phyloP scores from a whole-genome alignment of 192 early-diverging fungal genomes.

The Coemansia sp. region DNA sequence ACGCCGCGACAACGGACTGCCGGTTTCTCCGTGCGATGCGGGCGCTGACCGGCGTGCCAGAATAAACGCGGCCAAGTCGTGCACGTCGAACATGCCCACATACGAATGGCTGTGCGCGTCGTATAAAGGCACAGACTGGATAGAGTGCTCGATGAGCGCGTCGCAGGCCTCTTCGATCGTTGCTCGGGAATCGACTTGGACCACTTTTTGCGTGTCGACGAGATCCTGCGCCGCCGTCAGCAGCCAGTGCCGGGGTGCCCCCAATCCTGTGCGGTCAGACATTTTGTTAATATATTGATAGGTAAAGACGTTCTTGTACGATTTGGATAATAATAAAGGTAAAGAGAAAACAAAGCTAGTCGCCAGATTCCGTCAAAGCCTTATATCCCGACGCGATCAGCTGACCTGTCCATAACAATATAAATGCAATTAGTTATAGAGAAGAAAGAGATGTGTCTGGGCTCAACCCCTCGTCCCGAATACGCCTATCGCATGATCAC shows the following conservation, averaged over 20 bases:
- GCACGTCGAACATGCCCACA: constrained; percentile 87
- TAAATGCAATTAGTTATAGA: too few relatives aligned
- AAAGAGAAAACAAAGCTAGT: too few relatives aligned
- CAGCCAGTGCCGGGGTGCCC: constrained; percentile 62
- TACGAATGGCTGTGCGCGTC: constrained; percentile 60
- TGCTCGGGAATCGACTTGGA: constrained; percentile 62
- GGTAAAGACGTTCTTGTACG: too few relatives aligned
- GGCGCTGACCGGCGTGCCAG: constrained; percentile 24
- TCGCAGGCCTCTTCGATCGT: constrained; percentile 73
- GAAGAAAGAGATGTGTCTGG: not conserved
- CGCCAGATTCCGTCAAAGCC: too few relatives aligned
- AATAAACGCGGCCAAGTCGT: constrained; percentile 77
- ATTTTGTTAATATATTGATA: not conserved
- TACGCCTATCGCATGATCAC: not conserved
- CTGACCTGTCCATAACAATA: too few relatives aligned
- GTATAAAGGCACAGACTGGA: constrained; percentile 81
- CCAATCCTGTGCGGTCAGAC: constrained; percentile 32
- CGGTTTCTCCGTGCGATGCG: too few relatives aligned
- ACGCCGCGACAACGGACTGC: constrained; percentile 9
- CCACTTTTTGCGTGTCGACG: constrained; percentile 62
- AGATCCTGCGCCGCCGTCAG: constrained; percentile 60
- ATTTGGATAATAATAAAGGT: too few relatives aligned
- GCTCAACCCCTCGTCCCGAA: not conserved
- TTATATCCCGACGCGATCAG: too few relatives aligned
- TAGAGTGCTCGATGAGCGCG: constrained; percentile 67